A percentile compares a stretch with the other conserved stretches of the same genome.
Evolutionary conservation across 305 asterid genomes (phyloP).

Genomic region (Fraxinus nigra): DNA sequence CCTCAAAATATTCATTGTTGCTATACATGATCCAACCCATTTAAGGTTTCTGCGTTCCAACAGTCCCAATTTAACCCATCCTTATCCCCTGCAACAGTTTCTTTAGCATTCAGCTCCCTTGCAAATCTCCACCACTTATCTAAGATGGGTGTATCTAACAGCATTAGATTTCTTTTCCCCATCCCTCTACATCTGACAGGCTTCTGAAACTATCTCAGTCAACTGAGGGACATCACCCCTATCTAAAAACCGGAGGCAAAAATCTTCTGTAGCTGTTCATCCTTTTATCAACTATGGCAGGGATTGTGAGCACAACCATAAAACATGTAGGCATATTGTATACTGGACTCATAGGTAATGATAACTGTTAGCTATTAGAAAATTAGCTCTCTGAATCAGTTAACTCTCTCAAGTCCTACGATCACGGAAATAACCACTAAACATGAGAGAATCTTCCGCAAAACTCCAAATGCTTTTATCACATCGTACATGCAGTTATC

Average conservation of each 20-base stretch:
- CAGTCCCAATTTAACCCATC: neutral
- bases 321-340: neutral
- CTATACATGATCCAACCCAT: neutral
- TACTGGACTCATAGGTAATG: neutral
- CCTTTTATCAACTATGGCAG: neutral
- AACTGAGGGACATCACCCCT: neutral
- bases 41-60: too few species aligned
- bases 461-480: neutral
- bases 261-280: neutral
- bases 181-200: neutral
- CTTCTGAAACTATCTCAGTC: neutral
- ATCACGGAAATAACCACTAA: neutral
- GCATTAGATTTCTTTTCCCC: neutral
- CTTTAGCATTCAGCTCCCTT: neutral
- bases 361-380: neutral
- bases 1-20: neutral
- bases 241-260: neutral
- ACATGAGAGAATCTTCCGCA: neutral
- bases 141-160: neutral
- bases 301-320: neutral
- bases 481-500: neutral
- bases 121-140: neutral
- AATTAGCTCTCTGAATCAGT: neutral
- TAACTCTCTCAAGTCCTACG: neutral
- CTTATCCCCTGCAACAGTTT: neutral